A percentile compares a stretch with the other conserved stretches of the same genome.
Evolutionary conservation across 225 moss, liverwort and hornwort species (phyloP).

Genomic region (Polytrichum formosum): DNA sequence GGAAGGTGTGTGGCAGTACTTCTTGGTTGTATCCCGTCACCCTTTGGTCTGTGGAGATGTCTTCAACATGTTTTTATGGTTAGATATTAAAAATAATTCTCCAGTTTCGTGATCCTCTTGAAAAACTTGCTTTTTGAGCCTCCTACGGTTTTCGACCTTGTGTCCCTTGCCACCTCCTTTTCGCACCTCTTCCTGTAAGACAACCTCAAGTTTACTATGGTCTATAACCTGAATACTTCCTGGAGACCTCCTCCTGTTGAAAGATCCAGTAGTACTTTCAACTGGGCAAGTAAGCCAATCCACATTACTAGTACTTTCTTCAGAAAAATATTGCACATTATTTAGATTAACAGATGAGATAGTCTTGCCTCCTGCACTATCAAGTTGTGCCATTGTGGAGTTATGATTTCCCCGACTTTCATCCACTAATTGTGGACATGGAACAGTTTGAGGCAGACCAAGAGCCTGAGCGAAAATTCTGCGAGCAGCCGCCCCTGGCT

Average conservation of each 20-base stretch:
- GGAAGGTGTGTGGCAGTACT: no score
- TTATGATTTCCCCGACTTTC: conserved; percentile 13
- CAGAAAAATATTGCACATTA: conserved; percentile 15
- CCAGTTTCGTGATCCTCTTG: conserved; percentile 58
- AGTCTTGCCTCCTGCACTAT: conserved; percentile 38
- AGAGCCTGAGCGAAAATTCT: conserved; percentile 94
- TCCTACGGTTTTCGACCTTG: conserved; percentile 17
- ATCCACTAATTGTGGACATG: conserved; percentile 23
- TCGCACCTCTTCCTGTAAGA: conserved; percentile 34
- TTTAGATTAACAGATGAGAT: conserved; percentile 12
- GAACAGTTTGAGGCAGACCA: conserved; percentile 53
- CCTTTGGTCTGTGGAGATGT: background rate
- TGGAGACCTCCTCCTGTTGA: conserved; percentile 14
- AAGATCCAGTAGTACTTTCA: conserved; percentile 22
- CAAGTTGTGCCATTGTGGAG: conserved; percentile 19
- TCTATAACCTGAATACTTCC: conserved; percentile 17
- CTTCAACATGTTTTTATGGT: conserved; percentile 9
- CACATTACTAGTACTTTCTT: conserved; percentile 17
- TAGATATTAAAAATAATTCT: conserved; percentile 37
- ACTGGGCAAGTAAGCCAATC: conserved; percentile 8
- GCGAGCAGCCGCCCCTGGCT: conserved; percentile 73
- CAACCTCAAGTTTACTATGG: conserved; percentile 28
- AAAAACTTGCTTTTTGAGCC: conserved; percentile 20
- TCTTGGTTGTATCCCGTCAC: no score
- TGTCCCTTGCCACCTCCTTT: conserved; percentile 32